Evolutionary conservation across 345 rosid genomes (phyloP).

Genomic region (Noccaea bulbosa): DNA sequence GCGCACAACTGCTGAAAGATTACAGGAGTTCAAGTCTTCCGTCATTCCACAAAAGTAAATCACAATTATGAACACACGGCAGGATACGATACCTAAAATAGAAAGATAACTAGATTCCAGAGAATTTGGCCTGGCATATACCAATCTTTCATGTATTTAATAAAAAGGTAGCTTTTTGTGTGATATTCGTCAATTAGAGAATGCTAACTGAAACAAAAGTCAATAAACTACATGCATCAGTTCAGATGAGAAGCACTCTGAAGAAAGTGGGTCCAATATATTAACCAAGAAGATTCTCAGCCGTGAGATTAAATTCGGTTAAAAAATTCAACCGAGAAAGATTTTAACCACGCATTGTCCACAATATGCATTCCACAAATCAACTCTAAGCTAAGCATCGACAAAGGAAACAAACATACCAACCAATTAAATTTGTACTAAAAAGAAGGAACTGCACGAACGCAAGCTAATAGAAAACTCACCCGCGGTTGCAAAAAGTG

Average conservation of each 20-base stretch:
- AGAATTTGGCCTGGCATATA: neutral
- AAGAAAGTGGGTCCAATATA: neutral
- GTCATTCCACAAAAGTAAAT: neutral
- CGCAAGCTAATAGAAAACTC: neutral
- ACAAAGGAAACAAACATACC: neutral
- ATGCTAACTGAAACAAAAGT: neutral
- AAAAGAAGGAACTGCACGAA: neutral
- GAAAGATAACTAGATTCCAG: conserved; percentile 1
- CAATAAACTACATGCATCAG: conserved; percentile 18
- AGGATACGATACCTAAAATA: conserved; percentile 4
- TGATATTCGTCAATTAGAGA: neutral
- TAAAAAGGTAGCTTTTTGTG: neutral
- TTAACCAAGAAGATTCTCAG: conserved; percentile 11
- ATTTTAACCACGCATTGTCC: neutral
- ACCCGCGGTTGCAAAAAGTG: conserved; percentile 52
- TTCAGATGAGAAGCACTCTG: conserved; percentile 6
- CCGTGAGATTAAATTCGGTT: conserved; percentile 8
- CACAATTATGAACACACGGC: neutral
- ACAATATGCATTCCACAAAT: neutral
- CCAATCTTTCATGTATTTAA: conserved; percentile 12
- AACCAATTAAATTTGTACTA: conserved; percentile 10
- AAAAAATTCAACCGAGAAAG: neutral
- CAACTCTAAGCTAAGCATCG: conserved; percentile 8
- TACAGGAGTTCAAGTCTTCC: conserved; percentile 13
- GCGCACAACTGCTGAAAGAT: neutral